Evolutionary conservation across 2,329 filamentous ascomycete genomes (phyloP).

Genomic region (Phyllosticta paracitricarpa): DNA sequence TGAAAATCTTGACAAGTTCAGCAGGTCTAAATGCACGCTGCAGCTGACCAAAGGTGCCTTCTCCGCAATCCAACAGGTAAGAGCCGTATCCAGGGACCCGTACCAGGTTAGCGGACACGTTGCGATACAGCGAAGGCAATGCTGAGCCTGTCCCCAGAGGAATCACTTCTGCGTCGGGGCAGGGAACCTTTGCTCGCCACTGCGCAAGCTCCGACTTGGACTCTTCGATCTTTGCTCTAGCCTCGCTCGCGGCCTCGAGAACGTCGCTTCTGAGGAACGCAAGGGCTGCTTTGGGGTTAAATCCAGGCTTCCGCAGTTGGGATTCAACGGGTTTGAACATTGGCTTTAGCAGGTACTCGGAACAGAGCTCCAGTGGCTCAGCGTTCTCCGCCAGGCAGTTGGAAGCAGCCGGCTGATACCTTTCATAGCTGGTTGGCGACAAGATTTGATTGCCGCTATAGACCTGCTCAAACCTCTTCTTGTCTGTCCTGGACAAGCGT

Average conservation of each 20-base stretch:
- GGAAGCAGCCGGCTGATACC: slow-evolving; percentile 6
- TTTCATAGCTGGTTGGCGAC: slow-evolving; percentile 2
- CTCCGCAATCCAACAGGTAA: slow-evolving; percentile 84
- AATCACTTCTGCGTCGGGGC: slow-evolving; percentile 69
- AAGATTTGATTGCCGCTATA: slow-evolving; percentile 33
- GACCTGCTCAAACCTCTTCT: slow-evolving; percentile 61
- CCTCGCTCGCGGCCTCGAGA: slow-evolving; percentile 41
- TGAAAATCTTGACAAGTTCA: slow-evolving; percentile 61
- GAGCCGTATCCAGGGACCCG: slow-evolving; percentile 76
- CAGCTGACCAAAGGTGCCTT: slow-evolving; percentile 84
- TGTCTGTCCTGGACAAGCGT: slow-evolving; percentile 62
- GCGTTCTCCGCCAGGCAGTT: slow-evolving; percentile 11
- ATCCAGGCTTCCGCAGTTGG: neutral
- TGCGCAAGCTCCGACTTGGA: slow-evolving; percentile 38
- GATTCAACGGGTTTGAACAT: slow-evolving; percentile 28
- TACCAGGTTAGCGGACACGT: slow-evolving; percentile 82
- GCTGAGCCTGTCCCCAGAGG: slow-evolving; percentile 88
- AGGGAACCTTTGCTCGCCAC: slow-evolving; percentile 58
- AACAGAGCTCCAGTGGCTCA: neutral
- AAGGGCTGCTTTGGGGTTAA: slow-evolving; percentile 33
- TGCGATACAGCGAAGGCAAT: slow-evolving; percentile 83
- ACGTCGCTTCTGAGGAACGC: slow-evolving; percentile 36
- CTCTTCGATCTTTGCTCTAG: slow-evolving; percentile 25
- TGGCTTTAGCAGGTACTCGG: slow-evolving; percentile 32
- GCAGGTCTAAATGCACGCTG: slow-evolving; percentile 59